A percentile compares a stretch with the other conserved stretches of the same genome.
These are phyloP conservation scores for Chlamydomonas schloesseri DNA, from an alignment of 139 green algal genomes.

Conservation along the genomic window DNA sequence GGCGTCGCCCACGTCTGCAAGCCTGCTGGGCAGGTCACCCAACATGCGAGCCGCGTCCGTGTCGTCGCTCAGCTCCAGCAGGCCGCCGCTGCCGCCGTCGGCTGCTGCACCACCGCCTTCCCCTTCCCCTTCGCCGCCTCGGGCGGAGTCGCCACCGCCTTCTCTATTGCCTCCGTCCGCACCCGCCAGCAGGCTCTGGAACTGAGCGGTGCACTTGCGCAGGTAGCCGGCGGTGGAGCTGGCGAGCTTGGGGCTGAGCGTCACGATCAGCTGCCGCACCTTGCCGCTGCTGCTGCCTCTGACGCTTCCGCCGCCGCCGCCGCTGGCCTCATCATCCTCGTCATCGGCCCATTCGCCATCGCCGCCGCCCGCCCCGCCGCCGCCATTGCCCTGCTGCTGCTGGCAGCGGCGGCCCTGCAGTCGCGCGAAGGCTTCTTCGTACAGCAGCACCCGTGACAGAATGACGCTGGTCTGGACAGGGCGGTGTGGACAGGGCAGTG, in stretches of 20 bases:
- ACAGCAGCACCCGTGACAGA: slow-evolving; percentile 5
- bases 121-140: background rate
- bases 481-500: background rate
- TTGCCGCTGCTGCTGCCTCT: background rate
- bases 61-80: background rate
- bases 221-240: background rate
- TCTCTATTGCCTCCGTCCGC: too few relatives aligned
- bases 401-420: background rate
- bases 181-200: background rate
- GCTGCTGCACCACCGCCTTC: too few relatives aligned
- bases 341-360: too few relatives aligned
- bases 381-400: background rate
- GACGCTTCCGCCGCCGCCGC: background rate
- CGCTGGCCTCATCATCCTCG: too few relatives aligned
- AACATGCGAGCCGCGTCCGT: background rate
- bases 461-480: background rate
- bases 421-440: background rate
- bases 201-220: too few relatives aligned
- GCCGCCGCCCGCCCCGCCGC: too few relatives aligned
- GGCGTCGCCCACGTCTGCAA: background rate
- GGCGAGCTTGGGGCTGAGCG: slow-evolving; percentile 26
- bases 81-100: background rate
- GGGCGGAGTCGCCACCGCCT: background rate
- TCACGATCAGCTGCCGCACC: slow-evolving; percentile 41
- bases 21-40: background rate